These are phyloP conservation scores for Boletus vermiculosoides DNA, from an alignment of 768 basidiomycete species.

Conservation along the genomic window DNA sequence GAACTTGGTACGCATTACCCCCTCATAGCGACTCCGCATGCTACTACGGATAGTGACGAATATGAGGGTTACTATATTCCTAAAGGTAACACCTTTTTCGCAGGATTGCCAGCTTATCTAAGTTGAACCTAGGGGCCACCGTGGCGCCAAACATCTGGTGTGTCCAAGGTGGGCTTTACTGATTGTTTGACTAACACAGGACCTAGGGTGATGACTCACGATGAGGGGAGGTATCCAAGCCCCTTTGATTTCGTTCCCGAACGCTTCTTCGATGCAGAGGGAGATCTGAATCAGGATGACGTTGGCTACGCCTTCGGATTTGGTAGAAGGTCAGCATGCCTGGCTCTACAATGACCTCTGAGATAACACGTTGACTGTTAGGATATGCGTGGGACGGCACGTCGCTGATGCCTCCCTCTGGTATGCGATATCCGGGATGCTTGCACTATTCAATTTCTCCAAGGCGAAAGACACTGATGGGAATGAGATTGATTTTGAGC, in stretches of 20 bases:
- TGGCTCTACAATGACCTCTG: background rate
- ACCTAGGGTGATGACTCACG: conserved; percentile 34
- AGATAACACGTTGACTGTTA: background rate
- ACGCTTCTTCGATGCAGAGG: conserved; percentile 27
- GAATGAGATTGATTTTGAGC: conserved; percentile 21
- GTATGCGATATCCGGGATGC: conserved; percentile 27
- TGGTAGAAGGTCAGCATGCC: conserved; percentile 21
- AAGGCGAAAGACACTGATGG: conserved; percentile 24
- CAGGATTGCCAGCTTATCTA: background rate
- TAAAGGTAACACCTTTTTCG: conserved; percentile 10
- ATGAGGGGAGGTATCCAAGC: conserved; percentile 32
- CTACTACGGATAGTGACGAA: conserved; percentile 19
- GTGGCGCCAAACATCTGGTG: conserved; percentile 31
- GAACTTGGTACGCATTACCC: background rate
- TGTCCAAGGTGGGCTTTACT: background rate
- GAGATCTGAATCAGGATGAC: conserved; percentile 24
- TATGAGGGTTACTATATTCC: conserved; percentile 32
- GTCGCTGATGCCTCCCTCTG: conserved; percentile 31
- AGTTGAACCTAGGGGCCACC: conserved; percentile 17
- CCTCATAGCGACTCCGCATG: conserved; percentile 17
- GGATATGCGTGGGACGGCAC: conserved; percentile 26
- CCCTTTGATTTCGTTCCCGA: conserved; percentile 35
- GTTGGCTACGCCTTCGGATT: conserved; percentile 23
- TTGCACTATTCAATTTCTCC: conserved; percentile 29
- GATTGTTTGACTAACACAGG: background rate